These are phyloP conservation scores for Pluteus cervinus DNA, from an alignment of 768 basidiomycete genomes.

Conservation along the genomic window DNA sequence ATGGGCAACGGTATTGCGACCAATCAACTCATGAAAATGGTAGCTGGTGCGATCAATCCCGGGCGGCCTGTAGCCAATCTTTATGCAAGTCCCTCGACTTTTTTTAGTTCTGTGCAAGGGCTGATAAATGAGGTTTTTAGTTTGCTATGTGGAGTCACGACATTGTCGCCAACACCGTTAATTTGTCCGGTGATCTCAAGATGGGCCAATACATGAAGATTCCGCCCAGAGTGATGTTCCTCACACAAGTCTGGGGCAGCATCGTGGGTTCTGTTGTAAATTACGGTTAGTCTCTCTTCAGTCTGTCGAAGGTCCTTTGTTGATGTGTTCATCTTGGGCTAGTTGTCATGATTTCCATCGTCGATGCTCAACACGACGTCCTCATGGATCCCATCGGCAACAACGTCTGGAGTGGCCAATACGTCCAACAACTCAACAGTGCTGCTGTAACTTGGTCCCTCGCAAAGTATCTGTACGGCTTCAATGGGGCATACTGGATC, in stretches of 20 bases:
- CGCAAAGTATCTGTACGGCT: conserved; percentile 45
- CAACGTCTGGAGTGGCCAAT: conserved; percentile 48
- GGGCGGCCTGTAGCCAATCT: conserved; percentile 64
- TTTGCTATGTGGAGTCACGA: too few species aligned
- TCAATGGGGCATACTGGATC: conserved; percentile 32
- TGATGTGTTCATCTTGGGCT: neutral
- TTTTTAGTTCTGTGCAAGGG: too few species aligned
- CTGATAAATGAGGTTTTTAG: neutral
- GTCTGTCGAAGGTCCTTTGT: neutral
- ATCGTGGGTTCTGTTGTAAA: conserved; percentile 48
- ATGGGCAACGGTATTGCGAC: conserved; percentile 59
- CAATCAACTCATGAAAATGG: conserved; percentile 60
- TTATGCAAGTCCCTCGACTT: conserved; percentile 52
- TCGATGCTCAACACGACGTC: conserved; percentile 37
- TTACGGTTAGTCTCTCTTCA: conserved; percentile 27
- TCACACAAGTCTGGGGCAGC: conserved; percentile 42
- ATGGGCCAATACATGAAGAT: conserved; percentile 52
- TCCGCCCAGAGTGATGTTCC: conserved; percentile 43
- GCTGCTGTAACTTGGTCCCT: conserved; percentile 49
- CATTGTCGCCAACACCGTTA: too few species aligned
- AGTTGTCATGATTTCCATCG: conserved; percentile 44
- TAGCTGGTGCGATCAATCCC: conserved; percentile 51
- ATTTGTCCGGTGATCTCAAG: too few species aligned
- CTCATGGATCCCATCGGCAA: conserved; percentile 43
- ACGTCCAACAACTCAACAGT: conserved; percentile 46